Percentiles rank a stretch among this genome's conserved stretches.
Conservation (phyloP, 257 asterid genomes). For the Apocynum venetum region DNA sequence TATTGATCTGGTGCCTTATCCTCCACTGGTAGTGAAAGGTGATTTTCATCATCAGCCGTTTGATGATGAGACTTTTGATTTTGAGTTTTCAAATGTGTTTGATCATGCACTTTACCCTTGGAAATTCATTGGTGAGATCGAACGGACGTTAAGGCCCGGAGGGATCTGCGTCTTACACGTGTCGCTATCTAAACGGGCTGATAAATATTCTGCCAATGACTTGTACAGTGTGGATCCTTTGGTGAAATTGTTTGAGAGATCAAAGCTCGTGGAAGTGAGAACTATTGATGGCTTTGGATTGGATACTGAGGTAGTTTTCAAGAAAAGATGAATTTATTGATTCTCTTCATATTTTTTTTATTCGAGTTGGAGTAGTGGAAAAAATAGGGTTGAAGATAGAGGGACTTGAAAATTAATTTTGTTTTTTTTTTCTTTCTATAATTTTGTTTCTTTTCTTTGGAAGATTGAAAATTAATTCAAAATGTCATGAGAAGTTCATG, state of each 20-base stretch:
- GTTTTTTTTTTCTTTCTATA: no score
- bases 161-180: constrained; percentile 88
- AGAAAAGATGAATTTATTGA: constrained; percentile 27
- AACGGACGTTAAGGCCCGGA: constrained; percentile 66
- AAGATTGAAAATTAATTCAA: background rate
- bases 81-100: constrained; percentile 89
- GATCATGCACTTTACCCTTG: constrained; percentile 93
- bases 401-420: no score
- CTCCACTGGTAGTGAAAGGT: constrained; percentile 84
- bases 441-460: background rate
- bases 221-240: constrained; percentile 70
- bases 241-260: constrained; percentile 61
- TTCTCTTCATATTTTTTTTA: no score
- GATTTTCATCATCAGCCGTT: constrained; percentile 92
- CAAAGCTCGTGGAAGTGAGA: constrained; percentile 56
- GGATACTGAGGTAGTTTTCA: constrained; percentile 82
- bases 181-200: constrained; percentile 56
- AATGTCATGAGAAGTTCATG: no score
- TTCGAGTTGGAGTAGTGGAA: no score
- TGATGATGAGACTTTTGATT: constrained; percentile 51
- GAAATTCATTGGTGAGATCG: constrained; percentile 73
- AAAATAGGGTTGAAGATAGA: no score
- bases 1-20: constrained; percentile 80
- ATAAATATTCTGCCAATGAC: constrained; percentile 87
- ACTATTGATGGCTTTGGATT: constrained; percentile 78